Base-by-base conservation (phyloP, 306 rosid genomes). In the Vigna angularis region DNA sequence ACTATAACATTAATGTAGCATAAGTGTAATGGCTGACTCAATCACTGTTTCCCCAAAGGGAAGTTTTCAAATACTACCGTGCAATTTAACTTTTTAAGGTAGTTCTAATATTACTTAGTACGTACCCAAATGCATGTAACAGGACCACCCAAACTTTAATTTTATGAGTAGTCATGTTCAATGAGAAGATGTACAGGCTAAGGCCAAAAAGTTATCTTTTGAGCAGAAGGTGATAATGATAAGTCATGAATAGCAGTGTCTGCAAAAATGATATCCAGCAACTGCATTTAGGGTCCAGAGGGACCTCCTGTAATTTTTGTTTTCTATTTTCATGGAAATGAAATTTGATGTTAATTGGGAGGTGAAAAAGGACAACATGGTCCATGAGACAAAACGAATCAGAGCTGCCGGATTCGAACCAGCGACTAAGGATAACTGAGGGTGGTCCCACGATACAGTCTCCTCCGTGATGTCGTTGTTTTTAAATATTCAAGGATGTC, bases 331-430 rank as follows among this genome's bases (percentile, higher is more conserved):
- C 7, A 18, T 22, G 24, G 50, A 26, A 45, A 64, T 45, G 2
- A 56, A 65, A 65, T 73, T 67, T 67, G 47, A 59, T 42, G 18
- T 12, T 26, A 55, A 55, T 18, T 69, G 34, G 17, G 47, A 28
- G 8, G 42, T 20, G 10, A 47, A 16, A 47, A 38, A 26, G 7
- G 44, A 67, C 34, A 55, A 34, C 28, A 57, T 56, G 76, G 70
- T 68, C 61, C 75, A 18, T 45, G 40, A 32, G 9, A 44, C 32
- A 18, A 70, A 44, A 22, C 5, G 16, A 1, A 0, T 84, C 83
- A 77, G 83, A 84, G 74, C 87, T 81, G 82, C 83, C 70, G 85
- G 80, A 81, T 81, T 84, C 80, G 83, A 84, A 84, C 83, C 87
- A 84, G 83, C 76, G 79, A 84, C 82, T 84, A 76, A 84, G 80